A percentile compares a stretch with the other conserved stretches of the same genome.
phyloP scores from a whole-genome alignment of 2,329 filamentous ascomycete species.

The Arachnomyces sp. region DNA sequence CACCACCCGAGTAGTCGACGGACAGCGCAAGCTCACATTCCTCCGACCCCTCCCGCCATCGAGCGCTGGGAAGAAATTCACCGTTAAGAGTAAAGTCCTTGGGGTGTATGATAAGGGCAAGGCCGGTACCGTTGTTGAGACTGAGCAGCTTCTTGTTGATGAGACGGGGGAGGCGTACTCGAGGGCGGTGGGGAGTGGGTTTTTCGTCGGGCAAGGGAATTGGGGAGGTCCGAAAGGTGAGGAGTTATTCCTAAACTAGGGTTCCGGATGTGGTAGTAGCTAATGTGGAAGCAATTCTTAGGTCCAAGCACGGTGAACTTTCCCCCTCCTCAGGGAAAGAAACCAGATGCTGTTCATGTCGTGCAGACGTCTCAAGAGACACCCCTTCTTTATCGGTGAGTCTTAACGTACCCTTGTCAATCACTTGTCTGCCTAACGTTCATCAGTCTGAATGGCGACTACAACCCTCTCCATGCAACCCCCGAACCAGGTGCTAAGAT shows the following conservation, averaged over 20 bases:
- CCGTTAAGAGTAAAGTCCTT: conserved; percentile 67
- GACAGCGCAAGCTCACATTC: conserved; percentile 71
- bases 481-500: conserved; percentile 79
- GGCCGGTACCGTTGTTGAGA: conserved; percentile 71
- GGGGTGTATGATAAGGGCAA: conserved; percentile 89
- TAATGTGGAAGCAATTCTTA: conserved; percentile 16
- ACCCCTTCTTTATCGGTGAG: conserved; percentile 61
- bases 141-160: conserved; percentile 68
- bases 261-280: not conserved
- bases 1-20: conserved; percentile 65
- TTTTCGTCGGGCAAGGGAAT: conserved; percentile 70
- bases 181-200: conserved; percentile 60
- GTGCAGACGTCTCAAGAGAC: conserved; percentile 65
- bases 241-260: conserved; percentile 8
- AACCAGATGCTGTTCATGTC: conserved; percentile 61
- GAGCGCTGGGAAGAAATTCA: conserved; percentile 64
- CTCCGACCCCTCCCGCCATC: conserved; percentile 65
- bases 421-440: too few relatives aligned
- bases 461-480: conserved; percentile 84
- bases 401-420: too few relatives aligned
- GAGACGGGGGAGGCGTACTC: conserved; percentile 61
- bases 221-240: conserved; percentile 86
- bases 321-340: conserved; percentile 63
- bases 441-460: conserved; percentile 74
- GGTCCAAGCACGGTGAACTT: conserved; percentile 65